These are phyloP conservation scores for Trichosporon coremiiforme DNA, from an alignment of 1,284 basidiomycete species.

Conservation along the genomic window DNA sequence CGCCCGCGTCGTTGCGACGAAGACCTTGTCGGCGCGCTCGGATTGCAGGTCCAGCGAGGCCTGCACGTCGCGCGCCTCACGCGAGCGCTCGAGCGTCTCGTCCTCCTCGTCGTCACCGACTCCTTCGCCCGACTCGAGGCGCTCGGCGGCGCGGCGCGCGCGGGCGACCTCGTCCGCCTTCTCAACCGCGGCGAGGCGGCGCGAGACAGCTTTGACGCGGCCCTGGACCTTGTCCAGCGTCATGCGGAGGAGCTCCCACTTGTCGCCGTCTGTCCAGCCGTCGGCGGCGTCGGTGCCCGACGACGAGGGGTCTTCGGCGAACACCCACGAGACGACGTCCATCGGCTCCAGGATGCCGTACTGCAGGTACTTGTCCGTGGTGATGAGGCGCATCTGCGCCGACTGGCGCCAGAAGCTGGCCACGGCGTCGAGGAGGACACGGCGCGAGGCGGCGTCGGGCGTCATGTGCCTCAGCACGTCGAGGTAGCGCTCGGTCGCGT, in stretches of 20 bases:
- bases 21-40: conserved; percentile 43
- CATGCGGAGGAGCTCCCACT: conserved; percentile 79
- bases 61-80: conserved; percentile 49
- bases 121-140: conserved; percentile 48
- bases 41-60: conserved; percentile 47
- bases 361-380: conserved; percentile 97
- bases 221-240: conserved; percentile 84
- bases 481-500: conserved; percentile 97
- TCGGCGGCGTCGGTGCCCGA: conserved; percentile 52
- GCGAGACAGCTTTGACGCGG: conserved; percentile 72
- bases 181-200: conserved; percentile 70
- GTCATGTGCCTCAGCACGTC: conserved; percentile 75
- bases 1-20: conserved; percentile 42
- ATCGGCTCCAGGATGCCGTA: conserved; percentile 95
- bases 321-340: conserved; percentile 86
- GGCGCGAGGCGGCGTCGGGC: conserved; percentile 59
- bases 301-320: conserved; percentile 58
- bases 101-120: conserved; percentile 41
- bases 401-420: conserved; percentile 77
- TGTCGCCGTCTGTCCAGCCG: conserved; percentile 63
- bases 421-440: conserved; percentile 70
- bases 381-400: conserved; percentile 81
- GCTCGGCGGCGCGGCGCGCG: conserved; percentile 66
- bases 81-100: conserved; percentile 39
- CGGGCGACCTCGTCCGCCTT: conserved; percentile 83